Base-by-base conservation (phyloP, 176 grass and related monocot genomes). In the Typha latifolia region DNA sequence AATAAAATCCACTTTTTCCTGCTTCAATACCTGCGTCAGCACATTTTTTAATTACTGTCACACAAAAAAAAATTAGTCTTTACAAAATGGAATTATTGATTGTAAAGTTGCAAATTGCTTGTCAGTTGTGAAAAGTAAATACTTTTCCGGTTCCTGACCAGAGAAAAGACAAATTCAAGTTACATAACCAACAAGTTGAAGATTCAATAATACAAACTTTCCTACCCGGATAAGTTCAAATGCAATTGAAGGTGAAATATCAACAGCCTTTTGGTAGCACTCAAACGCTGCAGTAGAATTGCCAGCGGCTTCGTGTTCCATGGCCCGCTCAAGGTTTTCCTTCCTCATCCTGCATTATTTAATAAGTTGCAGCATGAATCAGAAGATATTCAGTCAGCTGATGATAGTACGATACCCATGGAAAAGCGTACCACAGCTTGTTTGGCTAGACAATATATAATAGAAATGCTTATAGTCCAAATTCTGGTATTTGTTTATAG, bases 231-330 rank as follows among this genome's bases (percentile, higher is more conserved):
- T 96, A 49, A 96, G 72, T 72, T 89, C 78, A 67, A 72, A 86
- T 66, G 92, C 92, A 77, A 91, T 91, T 73, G 72, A 79, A 48
- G 92, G 92, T 69, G 92, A 89, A 77, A 96, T 96, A 67, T 96
- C 92, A 16, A 96, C 92, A 86, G 92, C 92, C 71, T 96, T 96
- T 70, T 96, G 92, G 68, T 96, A 96, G 51, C 87, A 91, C 77
- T 86, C 69, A 75, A 80, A 96, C 72, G 92, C 88, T 74, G 85
- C 88, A 77, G 79, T 73, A 19, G 88, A 84, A 82, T 96, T 96
- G 20, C 92, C 92, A 64, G 85, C 70, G 75, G 85, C 74, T 75
- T 96, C 92, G 84, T 96, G 88, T 82, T 84, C 85, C 77, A 67
- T 81, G 62, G 92, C 92, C 70, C 85, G 87, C 69, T 88, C 88